Evolutionary conservation across 2,329 filamentous ascomycete species (phyloP), one percentile per base, ranked within the genome.

Genomic region (Alternaria conjuncta): DNA sequence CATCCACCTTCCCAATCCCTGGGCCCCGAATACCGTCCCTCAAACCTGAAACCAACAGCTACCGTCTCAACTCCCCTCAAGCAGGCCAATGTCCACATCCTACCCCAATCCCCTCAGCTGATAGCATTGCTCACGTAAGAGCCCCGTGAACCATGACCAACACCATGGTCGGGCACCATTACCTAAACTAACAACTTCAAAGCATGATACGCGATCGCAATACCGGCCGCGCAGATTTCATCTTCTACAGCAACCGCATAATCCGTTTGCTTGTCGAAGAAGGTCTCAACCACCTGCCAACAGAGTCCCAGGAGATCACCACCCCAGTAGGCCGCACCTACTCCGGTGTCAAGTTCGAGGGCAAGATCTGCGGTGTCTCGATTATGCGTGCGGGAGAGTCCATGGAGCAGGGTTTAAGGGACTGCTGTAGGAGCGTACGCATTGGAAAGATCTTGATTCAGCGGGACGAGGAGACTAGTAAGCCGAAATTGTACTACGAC

Each of bases 361-460:
- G 96, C 69, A 97, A 98, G 83, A 99, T 99, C 72, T 99, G 96
- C 77, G 96, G 96, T 58, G 96, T 99, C 15, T 97, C 93, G 7
- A 99, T 99, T 74, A 98, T 99, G 96, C 89, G 96, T 68, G 96
- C 96, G 12, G 96, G 96, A 55, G 96, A 99, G 83, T 93, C 95
- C 63, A 99, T 99, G 96, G 96, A 99, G 83, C 94, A 98, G 82
- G 96, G 95, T 3, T 84, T 99, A 65, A 88, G 96, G 64, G 95
- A 99, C 81, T 99, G 96, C 83, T 99, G 96, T 83, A 91, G 96
- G 56, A 97, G 93, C n/a, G 96, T 99, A 53, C 88, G 96, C 67
- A 99, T 99, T 75, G 96, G 96, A 69, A 99, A 99, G 86, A 99
- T 99, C 68, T 84, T 99, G 72, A 99, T 99, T 75, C 96, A 99